A percentile compares a stretch with the other conserved stretches of the same genome.
Evolutionary conservation across 495 filamentous ascomycete species (phyloP).

Genomic region (Aspergillus olivimuriae): DNA sequence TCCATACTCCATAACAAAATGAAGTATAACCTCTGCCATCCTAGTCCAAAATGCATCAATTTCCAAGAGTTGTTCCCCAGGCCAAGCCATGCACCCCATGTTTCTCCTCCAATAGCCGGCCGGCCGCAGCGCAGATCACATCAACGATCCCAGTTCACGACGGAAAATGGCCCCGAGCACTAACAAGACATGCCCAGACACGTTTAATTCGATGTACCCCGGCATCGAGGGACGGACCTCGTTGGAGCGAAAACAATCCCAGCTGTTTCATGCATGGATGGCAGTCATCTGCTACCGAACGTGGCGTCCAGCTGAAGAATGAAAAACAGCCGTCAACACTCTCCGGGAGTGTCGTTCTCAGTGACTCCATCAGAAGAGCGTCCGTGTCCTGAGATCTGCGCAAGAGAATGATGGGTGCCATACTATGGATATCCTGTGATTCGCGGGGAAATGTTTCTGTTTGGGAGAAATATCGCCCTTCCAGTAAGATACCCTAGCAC

Average conservation of each 20-base stretch:
- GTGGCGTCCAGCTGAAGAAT: too few species aligned
- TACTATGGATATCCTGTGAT: too few species aligned
- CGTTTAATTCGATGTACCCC: background rate
- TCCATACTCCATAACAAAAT: background rate
- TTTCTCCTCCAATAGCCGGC: slow-evolving; percentile 6
- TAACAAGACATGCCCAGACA: background rate
- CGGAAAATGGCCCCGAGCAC: background rate
- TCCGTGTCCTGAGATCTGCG: too few species aligned
- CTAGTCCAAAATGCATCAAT: too few species aligned
- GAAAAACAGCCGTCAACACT: too few species aligned
- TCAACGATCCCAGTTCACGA: background rate
- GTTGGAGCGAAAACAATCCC: slow-evolving; percentile 3
- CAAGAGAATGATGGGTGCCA: too few species aligned
- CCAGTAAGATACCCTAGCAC: too few species aligned
- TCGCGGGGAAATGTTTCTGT: too few species aligned
- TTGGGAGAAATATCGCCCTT: too few species aligned
- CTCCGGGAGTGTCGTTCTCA: too few species aligned
- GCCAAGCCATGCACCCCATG: background rate
- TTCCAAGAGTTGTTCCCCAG: slow-evolving; percentile 2
- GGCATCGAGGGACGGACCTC: background rate
- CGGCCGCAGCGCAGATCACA: background rate
- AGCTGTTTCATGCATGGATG: slow-evolving; percentile 1
- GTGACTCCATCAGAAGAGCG: too few species aligned
- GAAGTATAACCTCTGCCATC: too few species aligned
- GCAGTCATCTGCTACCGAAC: background rate